Conservation (phyloP, 2,329 filamentous ascomycete genomes). For the Talaromyces pinophilus region DNA sequence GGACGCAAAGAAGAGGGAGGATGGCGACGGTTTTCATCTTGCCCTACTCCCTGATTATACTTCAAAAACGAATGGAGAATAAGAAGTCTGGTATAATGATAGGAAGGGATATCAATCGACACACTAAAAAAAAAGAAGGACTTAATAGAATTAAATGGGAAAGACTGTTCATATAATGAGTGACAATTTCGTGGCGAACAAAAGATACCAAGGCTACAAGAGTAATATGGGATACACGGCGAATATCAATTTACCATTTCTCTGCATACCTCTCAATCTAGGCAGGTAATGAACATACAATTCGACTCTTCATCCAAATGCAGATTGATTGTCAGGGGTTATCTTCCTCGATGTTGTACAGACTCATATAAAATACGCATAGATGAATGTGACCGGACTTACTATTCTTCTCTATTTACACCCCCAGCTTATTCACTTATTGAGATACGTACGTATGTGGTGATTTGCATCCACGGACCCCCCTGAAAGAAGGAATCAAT, state of each 20-base stretch:
- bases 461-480: too few species aligned
- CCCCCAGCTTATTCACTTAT: too few species aligned
- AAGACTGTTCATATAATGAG: background rate
- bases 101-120: background rate
- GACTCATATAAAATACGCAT: too few species aligned
- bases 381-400: background rate
- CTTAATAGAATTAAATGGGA: background rate
- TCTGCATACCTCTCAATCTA: background rate
- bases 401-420: background rate
- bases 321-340: conserved; percentile 1
- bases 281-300: background rate
- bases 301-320: background rate
- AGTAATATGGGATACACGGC: background rate
- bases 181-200: background rate
- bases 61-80: background rate
- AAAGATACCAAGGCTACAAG: too few species aligned
- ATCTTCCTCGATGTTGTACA: background rate
- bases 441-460: too few species aligned
- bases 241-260: background rate
- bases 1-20: conserved; percentile 8
- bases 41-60: background rate
- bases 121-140: background rate
- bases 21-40: conserved; percentile 12
- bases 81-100: background rate
- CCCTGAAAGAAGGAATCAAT: background rate